These are phyloP conservation scores for Obba rivulosa DNA, from an alignment of 768 basidiomycete species.

Conservation along the genomic window DNA sequence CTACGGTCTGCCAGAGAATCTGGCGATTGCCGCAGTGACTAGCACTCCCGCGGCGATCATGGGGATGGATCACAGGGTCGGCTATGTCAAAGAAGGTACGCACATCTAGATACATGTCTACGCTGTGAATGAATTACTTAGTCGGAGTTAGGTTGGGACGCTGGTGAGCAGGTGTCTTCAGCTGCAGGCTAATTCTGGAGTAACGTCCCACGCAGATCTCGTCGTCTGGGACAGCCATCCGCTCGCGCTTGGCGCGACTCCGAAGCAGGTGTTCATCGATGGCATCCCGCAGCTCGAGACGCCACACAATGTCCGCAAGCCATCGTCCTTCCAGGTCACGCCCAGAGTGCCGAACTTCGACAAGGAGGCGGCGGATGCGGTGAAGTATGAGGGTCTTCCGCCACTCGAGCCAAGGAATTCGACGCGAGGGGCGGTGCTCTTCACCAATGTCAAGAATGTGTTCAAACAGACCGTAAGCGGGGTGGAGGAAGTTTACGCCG, in stretches of 20 bases:
- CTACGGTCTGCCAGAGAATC: slow-evolving; percentile 57
- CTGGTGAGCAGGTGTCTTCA: background rate
- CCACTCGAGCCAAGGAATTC: slow-evolving; percentile 44
- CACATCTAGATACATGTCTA: background rate
- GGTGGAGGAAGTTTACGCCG: slow-evolving; percentile 28
- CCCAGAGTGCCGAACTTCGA: slow-evolving; percentile 58
- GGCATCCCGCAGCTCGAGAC: slow-evolving; percentile 65
- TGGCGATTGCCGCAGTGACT: slow-evolving; percentile 65
- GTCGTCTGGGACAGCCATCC: slow-evolving; percentile 79
- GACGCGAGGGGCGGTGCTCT: slow-evolving; percentile 38
- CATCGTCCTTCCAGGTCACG: slow-evolving; percentile 42
- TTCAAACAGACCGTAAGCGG: slow-evolving; percentile 30
- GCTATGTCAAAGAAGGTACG: slow-evolving; percentile 54
- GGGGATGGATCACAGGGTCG: slow-evolving; percentile 41
- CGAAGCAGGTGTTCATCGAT: slow-evolving; percentile 80
- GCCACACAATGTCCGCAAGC: slow-evolving; percentile 49
- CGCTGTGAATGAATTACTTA: background rate
- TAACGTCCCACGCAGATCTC: slow-evolving; percentile 41
- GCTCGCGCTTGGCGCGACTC: slow-evolving; percentile 70
- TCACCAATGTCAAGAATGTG: slow-evolving; percentile 58
- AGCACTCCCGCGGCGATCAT: slow-evolving; percentile 64
- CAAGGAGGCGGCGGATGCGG: slow-evolving; percentile 46
- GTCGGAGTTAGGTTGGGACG: background rate
- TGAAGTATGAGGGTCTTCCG: slow-evolving; percentile 61
- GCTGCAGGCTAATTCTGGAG: background rate